Evolutionary conservation across 441 rosid species (phyloP).

Genomic region (Cnidoscolus chayamansa): DNA sequence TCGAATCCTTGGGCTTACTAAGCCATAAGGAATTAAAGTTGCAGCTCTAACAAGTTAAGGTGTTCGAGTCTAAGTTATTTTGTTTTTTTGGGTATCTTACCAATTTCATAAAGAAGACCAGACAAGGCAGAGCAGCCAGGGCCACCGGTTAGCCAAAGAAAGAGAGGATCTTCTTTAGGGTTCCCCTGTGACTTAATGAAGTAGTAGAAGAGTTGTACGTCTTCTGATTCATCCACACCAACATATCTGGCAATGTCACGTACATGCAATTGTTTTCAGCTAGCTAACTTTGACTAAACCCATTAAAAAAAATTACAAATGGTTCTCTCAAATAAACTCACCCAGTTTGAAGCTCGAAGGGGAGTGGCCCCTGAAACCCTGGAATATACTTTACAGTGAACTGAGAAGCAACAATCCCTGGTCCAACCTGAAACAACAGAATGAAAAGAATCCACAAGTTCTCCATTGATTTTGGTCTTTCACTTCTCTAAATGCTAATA

Average conservation of each 20-base stretch:
- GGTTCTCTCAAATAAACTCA: not conserved
- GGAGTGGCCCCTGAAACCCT: conserved; percentile 28
- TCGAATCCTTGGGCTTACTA: too few species aligned
- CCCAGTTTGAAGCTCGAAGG: conserved; percentile 29
- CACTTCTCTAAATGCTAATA: too few species aligned
- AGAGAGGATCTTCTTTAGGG: conserved; percentile 29
- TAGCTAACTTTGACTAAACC: too few species aligned
- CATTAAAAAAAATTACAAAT: too few species aligned
- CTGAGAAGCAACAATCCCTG: not conserved
- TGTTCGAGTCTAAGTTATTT: too few species aligned
- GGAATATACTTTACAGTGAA: conserved; percentile 23
- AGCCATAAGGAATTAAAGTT: too few species aligned
- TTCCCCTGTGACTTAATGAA: conserved; percentile 31
- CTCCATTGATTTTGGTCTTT: too few species aligned
- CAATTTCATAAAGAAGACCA: conserved; percentile 12
- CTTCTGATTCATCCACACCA: conserved; percentile 29
- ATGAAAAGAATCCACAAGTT: too few species aligned
- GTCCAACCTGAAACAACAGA: not conserved
- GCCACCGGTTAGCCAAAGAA: conserved; percentile 34
- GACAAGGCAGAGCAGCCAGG: conserved; percentile 31
- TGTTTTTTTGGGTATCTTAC: not conserved
- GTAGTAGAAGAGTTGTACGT: conserved; percentile 34
- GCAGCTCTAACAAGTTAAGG: too few species aligned
- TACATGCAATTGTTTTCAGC: too few species aligned
- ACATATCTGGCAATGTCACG: conserved; percentile 25